Conservation (phyloP, 1,139 yeast genomes). For the Candida sanyaensis region DNA sequence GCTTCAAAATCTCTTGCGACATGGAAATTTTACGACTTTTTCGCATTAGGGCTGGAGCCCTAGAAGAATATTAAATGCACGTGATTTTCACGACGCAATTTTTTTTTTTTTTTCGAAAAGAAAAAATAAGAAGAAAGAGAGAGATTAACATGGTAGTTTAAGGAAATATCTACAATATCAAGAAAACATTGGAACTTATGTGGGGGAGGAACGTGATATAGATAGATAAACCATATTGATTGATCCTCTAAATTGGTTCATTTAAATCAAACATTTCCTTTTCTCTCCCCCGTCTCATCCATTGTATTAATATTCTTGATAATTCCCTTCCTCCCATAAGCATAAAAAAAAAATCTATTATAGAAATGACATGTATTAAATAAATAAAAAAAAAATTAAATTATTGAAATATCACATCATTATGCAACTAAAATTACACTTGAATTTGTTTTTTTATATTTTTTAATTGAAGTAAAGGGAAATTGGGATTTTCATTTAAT, state of each 20-base stretch:
- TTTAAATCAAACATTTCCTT: no score
- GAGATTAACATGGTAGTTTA: neutral
- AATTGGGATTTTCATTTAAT: neutral
- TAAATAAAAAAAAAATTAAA: neutral
- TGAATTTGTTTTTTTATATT: no score
- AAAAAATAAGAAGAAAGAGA: neutral
- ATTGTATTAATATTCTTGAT: neutral
- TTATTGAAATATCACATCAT: slow-evolving; percentile 3
- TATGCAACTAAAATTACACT: slow-evolving; percentile 7
- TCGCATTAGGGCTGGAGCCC: slow-evolving; percentile 5
- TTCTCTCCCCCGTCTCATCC: no score
- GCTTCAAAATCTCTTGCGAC: neutral
- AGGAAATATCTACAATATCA: no score
- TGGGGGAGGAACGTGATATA: no score
- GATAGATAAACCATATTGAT: no score
- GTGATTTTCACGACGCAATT: neutral
- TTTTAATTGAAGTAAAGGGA: no score
- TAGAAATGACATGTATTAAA: slow-evolving; percentile 6
- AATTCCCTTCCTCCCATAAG: neutral
- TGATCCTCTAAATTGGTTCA: no score
- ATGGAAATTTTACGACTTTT: neutral
- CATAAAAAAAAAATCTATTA: slow-evolving; percentile 3
- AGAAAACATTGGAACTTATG: neutral
- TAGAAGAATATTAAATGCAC: slow-evolving; percentile 1
- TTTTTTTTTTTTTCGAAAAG: neutral